These are phyloP conservation scores for Neonectria coccinea DNA, from an alignment of 2,329 filamentous ascomycete genomes.

Conservation along the genomic window DNA sequence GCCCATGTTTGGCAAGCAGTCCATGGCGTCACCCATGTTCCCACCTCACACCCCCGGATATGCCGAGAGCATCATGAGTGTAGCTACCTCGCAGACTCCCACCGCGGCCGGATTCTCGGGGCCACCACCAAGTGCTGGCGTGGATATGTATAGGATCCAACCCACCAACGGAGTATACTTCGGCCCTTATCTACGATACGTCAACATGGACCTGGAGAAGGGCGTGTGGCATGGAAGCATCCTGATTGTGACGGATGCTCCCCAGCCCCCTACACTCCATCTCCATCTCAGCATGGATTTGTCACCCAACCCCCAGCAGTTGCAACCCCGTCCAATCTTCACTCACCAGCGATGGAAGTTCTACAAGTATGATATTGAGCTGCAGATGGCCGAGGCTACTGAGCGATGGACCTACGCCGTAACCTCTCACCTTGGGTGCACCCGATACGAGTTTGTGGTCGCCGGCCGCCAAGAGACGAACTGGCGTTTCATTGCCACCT, in stretches of 20 bases:
- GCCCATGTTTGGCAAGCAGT: slow-evolving; percentile 69
- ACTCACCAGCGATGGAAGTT: slow-evolving; percentile 96
- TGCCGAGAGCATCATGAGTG: slow-evolving; percentile 86
- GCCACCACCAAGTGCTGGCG: slow-evolving; percentile 87
- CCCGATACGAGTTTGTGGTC: slow-evolving; percentile 96
- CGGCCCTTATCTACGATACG: slow-evolving; percentile 93
- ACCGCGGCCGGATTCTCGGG: slow-evolving; percentile 86
- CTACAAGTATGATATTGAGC: slow-evolving; percentile 91
- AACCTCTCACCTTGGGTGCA: slow-evolving; percentile 95
- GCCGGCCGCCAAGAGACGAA: slow-evolving; percentile 89
- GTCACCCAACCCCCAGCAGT: slow-evolving; percentile 90
- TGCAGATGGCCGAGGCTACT: slow-evolving; percentile 89
- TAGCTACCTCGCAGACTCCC: slow-evolving; percentile 78
- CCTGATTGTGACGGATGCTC: slow-evolving; percentile 88
- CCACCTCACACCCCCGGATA: slow-evolving; percentile 86
- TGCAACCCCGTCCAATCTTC: slow-evolving; percentile 84
- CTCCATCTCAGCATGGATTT: slow-evolving; percentile 91
- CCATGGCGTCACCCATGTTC: slow-evolving; percentile 82
- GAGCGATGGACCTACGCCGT: slow-evolving; percentile 98
- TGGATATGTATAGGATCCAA: slow-evolving; percentile 93
- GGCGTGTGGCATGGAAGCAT: slow-evolving; percentile 95
- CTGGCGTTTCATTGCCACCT: slow-evolving; percentile 97
- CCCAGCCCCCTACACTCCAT: slow-evolving; percentile 95
- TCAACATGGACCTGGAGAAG: slow-evolving; percentile 95
- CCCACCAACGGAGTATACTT: slow-evolving; percentile 99